phyloP scores from a whole-genome alignment of 108 stramenopile genomes.

The Nitzschia inconspicua region DNA sequence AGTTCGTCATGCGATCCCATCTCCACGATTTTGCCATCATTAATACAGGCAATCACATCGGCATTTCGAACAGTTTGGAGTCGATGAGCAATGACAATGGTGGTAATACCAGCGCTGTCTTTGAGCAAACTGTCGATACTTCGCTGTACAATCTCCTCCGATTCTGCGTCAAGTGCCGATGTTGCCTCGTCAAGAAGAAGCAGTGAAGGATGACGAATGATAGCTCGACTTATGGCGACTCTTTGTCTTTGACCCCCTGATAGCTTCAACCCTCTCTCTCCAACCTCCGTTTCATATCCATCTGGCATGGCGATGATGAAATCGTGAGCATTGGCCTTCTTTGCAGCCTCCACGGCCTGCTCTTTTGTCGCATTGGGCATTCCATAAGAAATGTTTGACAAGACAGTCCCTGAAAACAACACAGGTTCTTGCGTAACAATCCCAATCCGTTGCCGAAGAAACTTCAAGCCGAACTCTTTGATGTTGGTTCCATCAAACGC shows the following conservation, averaged over 20 bases:
- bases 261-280: constrained; percentile 79
- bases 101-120: constrained; percentile 30
- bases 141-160: constrained; percentile 75
- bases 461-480: constrained; percentile 57
- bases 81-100: constrained; percentile 86
- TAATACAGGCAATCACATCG: constrained; percentile 76
- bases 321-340: constrained; percentile 87
- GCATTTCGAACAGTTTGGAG: constrained; percentile 82
- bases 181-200: constrained; percentile 86
- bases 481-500: constrained; percentile 82
- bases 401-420: constrained; percentile 86
- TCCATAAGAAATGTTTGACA: constrained; percentile 93
- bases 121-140: constrained; percentile 71
- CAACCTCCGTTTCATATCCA: constrained; percentile 89
- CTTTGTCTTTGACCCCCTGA: constrained; percentile 94
- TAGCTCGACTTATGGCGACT: constrained; percentile 89
- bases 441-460: constrained; percentile 63
- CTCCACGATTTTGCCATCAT: constrained; percentile 66
- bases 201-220: constrained; percentile 74
- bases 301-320: constrained; percentile 79
- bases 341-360: constrained; percentile 81
- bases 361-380: constrained; percentile 46
- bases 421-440: constrained; percentile 90
- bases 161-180: constrained; percentile 59
- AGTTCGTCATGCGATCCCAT: constrained; percentile 84